A percentile compares a stretch with the other conserved stretches of the same genome.
These are phyloP conservation scores for Phytophthora europaea DNA, from an alignment of 352 stramenopile genomes.

Conservation along the genomic window DNA sequence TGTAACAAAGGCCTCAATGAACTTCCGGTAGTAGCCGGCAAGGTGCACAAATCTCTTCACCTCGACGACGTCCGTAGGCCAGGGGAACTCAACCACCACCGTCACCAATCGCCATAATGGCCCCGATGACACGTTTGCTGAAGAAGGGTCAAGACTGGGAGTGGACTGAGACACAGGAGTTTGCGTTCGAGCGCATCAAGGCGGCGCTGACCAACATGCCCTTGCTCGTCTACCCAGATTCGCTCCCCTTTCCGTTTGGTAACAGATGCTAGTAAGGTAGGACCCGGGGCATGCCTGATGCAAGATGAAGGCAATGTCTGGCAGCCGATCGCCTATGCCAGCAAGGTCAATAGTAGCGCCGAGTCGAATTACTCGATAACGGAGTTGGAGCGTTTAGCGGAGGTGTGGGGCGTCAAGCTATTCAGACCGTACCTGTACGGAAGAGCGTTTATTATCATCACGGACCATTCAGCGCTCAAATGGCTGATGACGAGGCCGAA, in stretches of 20 bases:
- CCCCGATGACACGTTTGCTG: conserved; percentile 26
- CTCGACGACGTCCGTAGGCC: too few relatives aligned
- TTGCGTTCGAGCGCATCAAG: conserved; percentile 19
- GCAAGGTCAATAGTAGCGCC: conserved; percentile 12
- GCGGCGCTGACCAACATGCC: neutral
- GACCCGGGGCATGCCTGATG: conserved; percentile 25
- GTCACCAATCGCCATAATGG: conserved; percentile 1
- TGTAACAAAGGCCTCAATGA: conserved; percentile 31
- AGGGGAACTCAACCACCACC: too few relatives aligned
- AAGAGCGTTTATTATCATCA: conserved; percentile 23
- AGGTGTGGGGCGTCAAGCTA: conserved; percentile 32
- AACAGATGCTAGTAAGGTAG: conserved; percentile 31
- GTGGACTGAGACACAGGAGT: conserved; percentile 22
- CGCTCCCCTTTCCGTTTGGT: conserved; percentile 29
- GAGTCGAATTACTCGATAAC: conserved; percentile 33
- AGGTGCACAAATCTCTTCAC: too few relatives aligned
- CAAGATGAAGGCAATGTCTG: conserved; percentile 16
- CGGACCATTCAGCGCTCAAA: conserved; percentile 22
- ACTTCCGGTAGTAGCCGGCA: too few relatives aligned
- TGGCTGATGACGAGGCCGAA: conserved; percentile 6
- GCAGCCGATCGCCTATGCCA: conserved; percentile 28
- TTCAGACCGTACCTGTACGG: conserved; percentile 38
- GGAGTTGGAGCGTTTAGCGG: conserved; percentile 30
- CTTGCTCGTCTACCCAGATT: conserved; percentile 35
- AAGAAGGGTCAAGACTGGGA: conserved; percentile 14